Evolutionary conservation across 108 stramenopile species (phyloP).

Genomic region (Nannochloropsis salina): DNA sequence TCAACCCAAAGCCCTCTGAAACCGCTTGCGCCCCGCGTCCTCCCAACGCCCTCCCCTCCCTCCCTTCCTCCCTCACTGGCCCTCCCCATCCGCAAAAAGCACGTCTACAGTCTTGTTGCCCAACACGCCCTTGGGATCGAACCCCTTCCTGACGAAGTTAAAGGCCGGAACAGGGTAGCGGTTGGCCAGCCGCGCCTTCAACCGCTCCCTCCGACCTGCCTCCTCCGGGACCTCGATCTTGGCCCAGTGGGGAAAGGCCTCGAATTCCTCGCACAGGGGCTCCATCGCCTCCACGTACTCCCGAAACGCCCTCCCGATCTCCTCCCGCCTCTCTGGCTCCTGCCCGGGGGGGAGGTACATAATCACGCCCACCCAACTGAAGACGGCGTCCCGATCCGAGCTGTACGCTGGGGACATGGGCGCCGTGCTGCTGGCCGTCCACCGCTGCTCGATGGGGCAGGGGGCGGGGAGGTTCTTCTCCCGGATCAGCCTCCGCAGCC

Average conservation of each 20-base stretch:
- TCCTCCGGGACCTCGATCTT: slow-evolving; percentile 64
- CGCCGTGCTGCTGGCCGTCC: slow-evolving; percentile 76
- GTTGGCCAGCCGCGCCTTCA: background rate
- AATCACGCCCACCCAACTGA: slow-evolving; percentile 75
- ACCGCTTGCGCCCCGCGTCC: no score
- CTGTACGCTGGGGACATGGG: slow-evolving; percentile 75
- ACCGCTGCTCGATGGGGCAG: slow-evolving; percentile 94
- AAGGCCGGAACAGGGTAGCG: background rate
- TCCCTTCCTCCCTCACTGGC: background rate
- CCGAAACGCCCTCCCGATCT: slow-evolving; percentile 71
- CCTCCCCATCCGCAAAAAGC: background rate
- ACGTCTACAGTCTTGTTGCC: background rate
- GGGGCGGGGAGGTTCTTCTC: slow-evolving; percentile 63
- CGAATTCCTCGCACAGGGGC: slow-evolving; percentile 45
- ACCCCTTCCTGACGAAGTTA: background rate
- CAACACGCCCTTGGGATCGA: background rate
- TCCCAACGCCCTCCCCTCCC: background rate
- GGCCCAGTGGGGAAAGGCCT: slow-evolving; percentile 83
- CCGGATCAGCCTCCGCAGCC: slow-evolving; percentile 74
- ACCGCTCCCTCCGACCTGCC: background rate
- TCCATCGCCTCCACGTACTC: slow-evolving; percentile 64
- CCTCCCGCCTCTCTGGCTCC: slow-evolving; percentile 44
- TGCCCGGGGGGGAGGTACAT: slow-evolving; percentile 75
- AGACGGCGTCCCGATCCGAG: slow-evolving; percentile 58
- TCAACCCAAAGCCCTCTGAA: no score